Evolutionary conservation across 2,329 filamentous ascomycete genomes (phyloP), one percentile per base, ranked within the genome.

Genomic region (Helotiales sp.): DNA sequence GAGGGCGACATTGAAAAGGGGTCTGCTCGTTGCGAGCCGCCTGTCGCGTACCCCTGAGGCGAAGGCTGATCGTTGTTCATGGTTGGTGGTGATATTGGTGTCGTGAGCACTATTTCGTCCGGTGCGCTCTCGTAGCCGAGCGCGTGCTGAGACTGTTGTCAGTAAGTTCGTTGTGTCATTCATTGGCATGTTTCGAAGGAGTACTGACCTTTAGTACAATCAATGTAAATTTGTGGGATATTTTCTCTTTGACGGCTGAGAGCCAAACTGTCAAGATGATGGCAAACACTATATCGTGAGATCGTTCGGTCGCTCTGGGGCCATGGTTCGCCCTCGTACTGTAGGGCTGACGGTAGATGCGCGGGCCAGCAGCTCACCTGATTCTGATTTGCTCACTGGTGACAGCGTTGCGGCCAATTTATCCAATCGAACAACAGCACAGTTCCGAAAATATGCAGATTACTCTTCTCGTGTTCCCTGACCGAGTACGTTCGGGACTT

Each of bases 331-430:
- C 51, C 29, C 13, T 40, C 19, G 31, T n/a, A n/a, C n/a, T n/a
- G n/a, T 60, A 60, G 58, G 54, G 58, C 54, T 60, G 58, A 60
- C 46, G 25, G 40, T 48, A 25, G 33, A 27, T 52, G 48, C 31
- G 49, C 8, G 8, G 17, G 30, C 22, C 40, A 51, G n/a, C 38
- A 44, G 33, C 46, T 25, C 46, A 54, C 27, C 36, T 58, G 56
- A 50, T 44, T 27, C n/a, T 53, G 50, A 57, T 54, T 60, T 52
- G 54, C 54, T 47, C 24, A 24, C 42, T 50, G 38, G 31, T 38
- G 33, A 40, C 40, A 19, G 29, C 38, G n/a, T 25, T 19, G 30
- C 40, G 24, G 30, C 27, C 51, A 44, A 36, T 46, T 60, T 57
- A 54, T 17, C 58, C 58, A 60, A 60, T 60, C 29, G 31, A n/a